phyloP scores from a whole-genome alignment of 2,329 filamentous ascomycete genomes.

The Pyrenochaeta sp. region DNA sequence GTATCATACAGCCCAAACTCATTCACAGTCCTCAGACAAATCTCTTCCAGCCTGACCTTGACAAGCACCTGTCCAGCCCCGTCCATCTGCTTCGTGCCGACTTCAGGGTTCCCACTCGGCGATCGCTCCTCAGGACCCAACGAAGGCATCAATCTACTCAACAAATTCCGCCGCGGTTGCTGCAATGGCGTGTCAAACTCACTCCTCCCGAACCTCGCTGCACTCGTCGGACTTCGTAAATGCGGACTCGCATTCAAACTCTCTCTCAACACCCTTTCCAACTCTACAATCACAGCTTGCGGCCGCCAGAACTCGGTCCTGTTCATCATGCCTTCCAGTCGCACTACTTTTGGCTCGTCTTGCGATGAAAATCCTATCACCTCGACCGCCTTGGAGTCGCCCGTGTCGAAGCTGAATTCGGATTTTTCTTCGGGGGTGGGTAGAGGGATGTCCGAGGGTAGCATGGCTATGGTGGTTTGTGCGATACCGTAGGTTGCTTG shows the following conservation, averaged over 20 bases:
- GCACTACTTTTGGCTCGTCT: conserved; percentile 51
- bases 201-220: not conserved
- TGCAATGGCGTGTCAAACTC: conserved; percentile 6
- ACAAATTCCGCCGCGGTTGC: conserved; percentile 24
- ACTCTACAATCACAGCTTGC: conserved; percentile 51
- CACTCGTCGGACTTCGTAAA: conserved; percentile 14
- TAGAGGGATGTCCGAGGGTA: conserved; percentile 53
- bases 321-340: conserved; percentile 52
- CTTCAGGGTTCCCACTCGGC: conserved; percentile 29
- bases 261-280: conserved; percentile 47
- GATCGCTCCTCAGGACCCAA: conserved; percentile 30
- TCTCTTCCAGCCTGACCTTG: conserved; percentile 41
- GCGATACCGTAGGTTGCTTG: conserved; percentile 54
- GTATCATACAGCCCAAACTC: conserved; percentile 50
- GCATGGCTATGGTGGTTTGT: conserved; percentile 54
- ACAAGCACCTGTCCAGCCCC: conserved; percentile 33
- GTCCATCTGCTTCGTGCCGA: conserved; percentile 20
- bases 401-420: conserved; percentile 41
- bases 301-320: conserved; percentile 55
- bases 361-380: conserved; percentile 52
- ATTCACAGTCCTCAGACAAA: conserved; percentile 44
- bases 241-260: conserved; percentile 37
- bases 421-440: conserved; percentile 34
- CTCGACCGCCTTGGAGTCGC: conserved; percentile 36
- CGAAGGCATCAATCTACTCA: conserved; percentile 34